These are phyloP conservation scores for Boletus patriciae DNA, from an alignment of 768 basidiomycete species.

Conservation along the genomic window DNA sequence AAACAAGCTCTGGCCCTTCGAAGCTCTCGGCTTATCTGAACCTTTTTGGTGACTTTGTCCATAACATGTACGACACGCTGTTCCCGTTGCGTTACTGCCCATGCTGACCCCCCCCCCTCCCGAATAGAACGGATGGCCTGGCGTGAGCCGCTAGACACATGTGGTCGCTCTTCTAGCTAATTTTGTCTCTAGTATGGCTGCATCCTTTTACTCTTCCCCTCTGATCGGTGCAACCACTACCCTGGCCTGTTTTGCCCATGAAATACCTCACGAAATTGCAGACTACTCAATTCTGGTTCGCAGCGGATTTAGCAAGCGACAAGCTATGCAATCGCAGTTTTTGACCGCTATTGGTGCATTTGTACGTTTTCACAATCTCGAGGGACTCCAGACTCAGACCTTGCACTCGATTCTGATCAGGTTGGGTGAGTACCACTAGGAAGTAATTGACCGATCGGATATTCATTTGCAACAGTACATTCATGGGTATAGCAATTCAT, in stretches of 20 bases:
- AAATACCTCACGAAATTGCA: conserved; percentile 96
- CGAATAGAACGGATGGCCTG: conserved; percentile 81
- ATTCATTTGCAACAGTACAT: conserved; percentile 52
- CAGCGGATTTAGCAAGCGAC: conserved; percentile 85
- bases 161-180: not conserved
- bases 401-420: conserved; percentile 31
- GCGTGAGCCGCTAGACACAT: conserved; percentile 54
- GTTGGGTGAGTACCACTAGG: conserved; percentile 32
- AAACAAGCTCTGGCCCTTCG: conserved; percentile 53
- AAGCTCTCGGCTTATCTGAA: conserved; percentile 91
- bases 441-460: conserved; percentile 1
- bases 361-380: conserved; percentile 42
- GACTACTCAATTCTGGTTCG: conserved; percentile 92
- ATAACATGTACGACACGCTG: conserved; percentile 68
- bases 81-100: conserved; percentile 13
- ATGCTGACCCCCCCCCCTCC: conserved; percentile 13
- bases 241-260: conserved; percentile 93
- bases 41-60: conserved; percentile 90
- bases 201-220: conserved; percentile 96
- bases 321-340: conserved; percentile 94
- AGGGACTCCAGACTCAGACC: conserved; percentile 8
- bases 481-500: conserved; percentile 86
- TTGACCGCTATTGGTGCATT: conserved; percentile 91
- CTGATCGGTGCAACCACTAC: conserved; percentile 92
- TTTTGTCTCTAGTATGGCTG: conserved; percentile 67